phyloP scores from a whole-genome alignment of 805 yeast genomes.

The Metschnikowia orientalis region DNA sequence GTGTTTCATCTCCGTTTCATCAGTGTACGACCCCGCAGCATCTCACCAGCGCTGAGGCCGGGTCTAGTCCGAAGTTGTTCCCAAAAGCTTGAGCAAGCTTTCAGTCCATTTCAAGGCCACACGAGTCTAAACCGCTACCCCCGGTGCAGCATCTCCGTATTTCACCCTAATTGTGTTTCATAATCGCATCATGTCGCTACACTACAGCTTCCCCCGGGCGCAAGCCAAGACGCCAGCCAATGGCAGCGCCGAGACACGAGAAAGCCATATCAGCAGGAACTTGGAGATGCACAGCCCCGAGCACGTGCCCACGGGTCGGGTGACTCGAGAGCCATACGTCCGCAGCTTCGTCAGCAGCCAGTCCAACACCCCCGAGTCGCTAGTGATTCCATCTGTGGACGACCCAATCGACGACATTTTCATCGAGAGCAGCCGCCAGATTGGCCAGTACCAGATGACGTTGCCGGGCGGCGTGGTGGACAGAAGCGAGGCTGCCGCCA shows the following conservation, averaged over 20 bases:
- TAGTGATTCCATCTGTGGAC: slow-evolving; percentile 5
- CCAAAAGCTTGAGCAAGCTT: no score
- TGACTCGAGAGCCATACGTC: slow-evolving; percentile 14
- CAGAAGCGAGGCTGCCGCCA: neutral
- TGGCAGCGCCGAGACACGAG: slow-evolving; percentile 2
- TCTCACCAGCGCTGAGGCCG: no score
- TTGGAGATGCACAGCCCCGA: slow-evolving; percentile 6
- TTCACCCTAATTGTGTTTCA: no score
- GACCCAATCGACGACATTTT: slow-evolving; percentile 25
- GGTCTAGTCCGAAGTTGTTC: no score
- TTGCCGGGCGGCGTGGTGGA: slow-evolving; percentile 16
- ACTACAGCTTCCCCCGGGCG: slow-evolving; percentile 6
- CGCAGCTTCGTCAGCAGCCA: slow-evolving; percentile 8
- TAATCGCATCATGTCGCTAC: slow-evolving; percentile 6
- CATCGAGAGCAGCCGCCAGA: slow-evolving; percentile 14
- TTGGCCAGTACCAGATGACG: slow-evolving; percentile 14
- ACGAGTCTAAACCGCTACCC: no score
- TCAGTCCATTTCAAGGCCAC: no score
- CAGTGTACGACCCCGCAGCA: no score
- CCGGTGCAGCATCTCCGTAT: no score
- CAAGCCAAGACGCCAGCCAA: slow-evolving; percentile 2
- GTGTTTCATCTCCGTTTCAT: no score
- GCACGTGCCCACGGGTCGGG: slow-evolving; percentile 3
- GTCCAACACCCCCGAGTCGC: slow-evolving; percentile 7
- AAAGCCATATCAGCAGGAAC: slow-evolving; percentile 6